Evolutionary conservation across 2,329 filamentous ascomycete genomes (phyloP).

Genomic region (Epichloe glyceriae): DNA sequence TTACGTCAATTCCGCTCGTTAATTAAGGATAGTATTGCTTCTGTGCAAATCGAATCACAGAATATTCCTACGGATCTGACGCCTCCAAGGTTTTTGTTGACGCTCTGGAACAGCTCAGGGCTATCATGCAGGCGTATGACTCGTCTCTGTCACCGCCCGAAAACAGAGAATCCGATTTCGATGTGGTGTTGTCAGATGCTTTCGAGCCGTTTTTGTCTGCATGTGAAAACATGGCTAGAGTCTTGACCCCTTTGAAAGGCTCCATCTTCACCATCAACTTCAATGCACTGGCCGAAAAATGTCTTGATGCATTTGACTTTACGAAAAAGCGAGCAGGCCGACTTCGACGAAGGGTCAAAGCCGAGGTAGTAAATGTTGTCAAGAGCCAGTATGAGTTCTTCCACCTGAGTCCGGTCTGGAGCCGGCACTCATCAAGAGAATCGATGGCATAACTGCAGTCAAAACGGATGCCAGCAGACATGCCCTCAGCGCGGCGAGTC

Average conservation of each 20-base stretch:
- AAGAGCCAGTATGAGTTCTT: constrained; percentile 62
- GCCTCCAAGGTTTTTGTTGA: constrained; percentile 71
- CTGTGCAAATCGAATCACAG: constrained; percentile 59
- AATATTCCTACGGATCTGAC: constrained; percentile 59
- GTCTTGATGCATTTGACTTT: constrained; percentile 50
- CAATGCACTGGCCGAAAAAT: constrained; percentile 42
- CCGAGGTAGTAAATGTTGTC: constrained; percentile 44
- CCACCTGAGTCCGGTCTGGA: constrained; percentile 60
- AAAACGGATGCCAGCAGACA: constrained; percentile 33
- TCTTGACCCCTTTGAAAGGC: constrained; percentile 43
- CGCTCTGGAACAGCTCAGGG: constrained; percentile 62
- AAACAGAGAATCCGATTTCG: constrained; percentile 55
- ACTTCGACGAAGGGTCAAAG: constrained; percentile 42
- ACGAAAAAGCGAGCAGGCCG: constrained; percentile 40
- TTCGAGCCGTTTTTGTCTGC: constrained; percentile 75
- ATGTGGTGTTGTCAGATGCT: constrained; percentile 61
- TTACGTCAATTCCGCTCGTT: constrained; percentile 71
- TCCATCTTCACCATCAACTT: constrained; percentile 67
- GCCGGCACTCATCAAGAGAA: constrained; percentile 46
- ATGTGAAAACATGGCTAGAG: constrained; percentile 56
- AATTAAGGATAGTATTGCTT: constrained; percentile 67
- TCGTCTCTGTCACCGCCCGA: constrained; percentile 54
- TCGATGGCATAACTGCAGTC: constrained; percentile 12
- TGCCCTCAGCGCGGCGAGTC: constrained; percentile 52
- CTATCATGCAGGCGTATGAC: constrained; percentile 78